Evolutionary conservation across 352 stramenopile genomes (phyloP).

Genomic region (Chrysophaeum taylorii): DNA sequence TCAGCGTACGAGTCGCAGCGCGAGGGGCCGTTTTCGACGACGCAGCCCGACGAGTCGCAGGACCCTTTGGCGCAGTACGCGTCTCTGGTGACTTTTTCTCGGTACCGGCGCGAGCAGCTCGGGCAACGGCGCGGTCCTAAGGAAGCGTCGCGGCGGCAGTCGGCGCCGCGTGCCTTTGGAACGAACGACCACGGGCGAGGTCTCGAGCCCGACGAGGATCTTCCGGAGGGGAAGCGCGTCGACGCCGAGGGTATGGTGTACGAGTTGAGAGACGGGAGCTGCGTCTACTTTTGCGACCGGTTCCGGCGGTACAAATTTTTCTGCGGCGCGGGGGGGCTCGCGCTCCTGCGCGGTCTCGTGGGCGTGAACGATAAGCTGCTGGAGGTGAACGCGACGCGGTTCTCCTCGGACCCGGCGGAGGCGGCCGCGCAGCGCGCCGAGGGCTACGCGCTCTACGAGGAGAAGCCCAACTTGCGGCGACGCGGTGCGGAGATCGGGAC

Average conservation of each 20-base stretch:
- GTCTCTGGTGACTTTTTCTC: neutral
- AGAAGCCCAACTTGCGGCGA: conserved; percentile 25
- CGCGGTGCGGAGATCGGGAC: conserved; percentile 16
- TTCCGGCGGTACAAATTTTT: conserved; percentile 7
- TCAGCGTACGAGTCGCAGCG: no score
- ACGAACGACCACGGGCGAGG: conserved; percentile 10
- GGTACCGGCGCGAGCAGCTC: conserved; percentile 1
- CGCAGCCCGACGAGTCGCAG: no score
- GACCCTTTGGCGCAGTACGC: conserved; percentile 6
- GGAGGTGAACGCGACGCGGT: neutral
- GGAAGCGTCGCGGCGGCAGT: neutral
- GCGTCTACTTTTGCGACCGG: conserved; percentile 8
- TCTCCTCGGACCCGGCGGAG: neutral
- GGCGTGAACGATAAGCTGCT: neutral
- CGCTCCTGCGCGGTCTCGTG: neutral
- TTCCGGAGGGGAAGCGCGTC: neutral
- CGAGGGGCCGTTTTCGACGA: no score
- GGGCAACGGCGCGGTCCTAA: neutral
- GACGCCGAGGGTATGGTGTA: conserved; percentile 8
- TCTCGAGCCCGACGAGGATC: neutral
- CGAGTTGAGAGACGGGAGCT: neutral
- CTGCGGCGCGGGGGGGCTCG: neutral
- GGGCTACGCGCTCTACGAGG: conserved; percentile 24
- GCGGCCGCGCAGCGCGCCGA: neutral
- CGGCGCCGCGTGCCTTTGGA: conserved; percentile 1